These are phyloP conservation scores for Boletus sp. DNA, from an alignment of 768 basidiomycete genomes.

Conservation along the genomic window DNA sequence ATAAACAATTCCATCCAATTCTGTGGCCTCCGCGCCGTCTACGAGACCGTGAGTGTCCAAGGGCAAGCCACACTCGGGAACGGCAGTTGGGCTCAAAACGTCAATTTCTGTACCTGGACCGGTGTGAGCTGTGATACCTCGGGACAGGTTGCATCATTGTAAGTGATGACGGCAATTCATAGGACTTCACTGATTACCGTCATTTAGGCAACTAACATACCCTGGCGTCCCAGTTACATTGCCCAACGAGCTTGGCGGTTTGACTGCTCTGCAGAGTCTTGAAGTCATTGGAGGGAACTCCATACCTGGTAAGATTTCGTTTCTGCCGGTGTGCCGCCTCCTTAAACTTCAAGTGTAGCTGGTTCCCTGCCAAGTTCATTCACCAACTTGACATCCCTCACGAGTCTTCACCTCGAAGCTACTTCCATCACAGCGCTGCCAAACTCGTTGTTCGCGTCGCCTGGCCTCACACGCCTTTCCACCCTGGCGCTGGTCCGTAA, in stretches of 20 bases:
- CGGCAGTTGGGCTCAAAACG: constrained; percentile 45
- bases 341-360: constrained; percentile 25
- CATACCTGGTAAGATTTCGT: constrained; percentile 39
- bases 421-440: constrained; percentile 40
- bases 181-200: neutral
- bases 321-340: neutral
- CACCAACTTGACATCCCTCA: constrained; percentile 35
- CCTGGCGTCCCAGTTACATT: constrained; percentile 47
- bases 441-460: constrained; percentile 33
- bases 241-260: constrained; percentile 40
- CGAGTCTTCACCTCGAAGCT: constrained; percentile 40
- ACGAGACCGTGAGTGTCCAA: constrained; percentile 35
- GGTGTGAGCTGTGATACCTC: constrained; percentile 44
- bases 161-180: constrained; percentile 15
- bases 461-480: constrained; percentile 32
- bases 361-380: constrained; percentile 43
- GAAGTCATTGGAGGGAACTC: constrained; percentile 40
- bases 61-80: constrained; percentile 41
- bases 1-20: constrained; percentile 44
- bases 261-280: constrained; percentile 39
- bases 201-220: constrained; percentile 38
- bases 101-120: constrained; percentile 46
- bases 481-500: constrained; percentile 42
- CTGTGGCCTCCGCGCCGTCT: constrained; percentile 46
- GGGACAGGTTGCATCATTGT: constrained; percentile 43